These are phyloP conservation scores for Erysimum cheiri DNA, from an alignment of 441 rosid genomes.

Conservation along the genomic window DNA sequence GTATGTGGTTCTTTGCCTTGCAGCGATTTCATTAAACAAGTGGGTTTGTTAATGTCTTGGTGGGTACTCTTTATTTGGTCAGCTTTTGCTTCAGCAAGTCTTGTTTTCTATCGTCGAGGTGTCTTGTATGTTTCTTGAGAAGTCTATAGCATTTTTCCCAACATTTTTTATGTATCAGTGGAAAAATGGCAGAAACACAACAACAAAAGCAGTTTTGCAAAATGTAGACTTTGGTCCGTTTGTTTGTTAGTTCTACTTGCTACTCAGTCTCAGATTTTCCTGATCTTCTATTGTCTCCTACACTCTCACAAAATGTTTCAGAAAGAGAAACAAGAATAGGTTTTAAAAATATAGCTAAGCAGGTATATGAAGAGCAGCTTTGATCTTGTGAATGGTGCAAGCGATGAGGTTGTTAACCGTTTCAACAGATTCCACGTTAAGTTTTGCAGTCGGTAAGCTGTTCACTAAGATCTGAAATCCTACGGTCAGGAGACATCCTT, in stretches of 20 bases:
- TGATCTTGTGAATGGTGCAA: constrained; percentile 87
- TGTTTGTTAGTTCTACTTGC: constrained; percentile 34
- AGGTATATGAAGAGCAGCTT: constrained; percentile 37
- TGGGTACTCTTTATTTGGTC: constrained; percentile 83
- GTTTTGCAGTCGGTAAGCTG: constrained; percentile 76
- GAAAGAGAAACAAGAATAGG: constrained; percentile 13
- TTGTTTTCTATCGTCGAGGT: constrained; percentile 72
- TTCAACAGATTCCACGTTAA: constrained; percentile 81
- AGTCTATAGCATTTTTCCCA: constrained; percentile 1
- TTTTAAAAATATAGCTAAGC: constrained; percentile 19
- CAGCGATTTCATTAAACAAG: constrained; percentile 54
- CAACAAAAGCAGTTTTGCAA: constrained; percentile 38
- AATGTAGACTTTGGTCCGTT: constrained; percentile 29
- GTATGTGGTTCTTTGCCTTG: constrained; percentile 63
- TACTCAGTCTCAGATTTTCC: constrained; percentile 2
- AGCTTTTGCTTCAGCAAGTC: constrained; percentile 59
- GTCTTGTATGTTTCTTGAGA: constrained; percentile 68
- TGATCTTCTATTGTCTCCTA: constrained; percentile 17
- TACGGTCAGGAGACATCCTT: constrained; percentile 53
- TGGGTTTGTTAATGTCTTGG: constrained; percentile 81
- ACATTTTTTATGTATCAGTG: constrained; percentile 18
- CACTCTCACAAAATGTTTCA: constrained; percentile 9
- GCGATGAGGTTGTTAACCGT: constrained; percentile 86
- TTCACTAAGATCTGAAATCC: constrained; percentile 71
- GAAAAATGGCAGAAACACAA: constrained; percentile 10